Base-by-base conservation (phyloP, 2,329 filamentous ascomycete genomes). In the Ophiostoma perfectum region DNA sequence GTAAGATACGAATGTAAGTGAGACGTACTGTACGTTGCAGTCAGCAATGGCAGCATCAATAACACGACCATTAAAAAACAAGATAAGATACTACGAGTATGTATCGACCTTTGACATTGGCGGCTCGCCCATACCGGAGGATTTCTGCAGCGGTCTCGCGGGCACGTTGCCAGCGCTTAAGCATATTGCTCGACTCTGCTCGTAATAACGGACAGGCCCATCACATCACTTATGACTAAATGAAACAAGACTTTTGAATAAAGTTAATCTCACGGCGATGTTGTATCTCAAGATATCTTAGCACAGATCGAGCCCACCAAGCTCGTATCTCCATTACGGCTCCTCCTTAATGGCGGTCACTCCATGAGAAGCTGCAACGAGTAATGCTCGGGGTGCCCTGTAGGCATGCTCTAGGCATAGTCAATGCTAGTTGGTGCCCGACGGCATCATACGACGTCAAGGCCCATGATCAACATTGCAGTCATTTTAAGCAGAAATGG, bases 301-400 rank as follows among this genome's bases (percentile, higher is more conserved):
- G 27, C 27, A 27, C 27, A 27, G 27, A 27, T 27, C 27, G 27
- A 27, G 27, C 27, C 27, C 27, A 27, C 27, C 27, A 27, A 27
- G 27, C 27, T 27, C 27, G 27, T 27, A 27, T 27, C 27, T 27
- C 27, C 27, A 27, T 27, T 27, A 27, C 27, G 27, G 27, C 27
- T 27, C 27, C 27, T 27, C 27, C 27, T 27, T 27, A 27, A 27
- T 27, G 2, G 27, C 27, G 27, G 27, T 27, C 27, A 27, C 27
- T 27, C 27, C 27, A n/a, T n/a, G n/a, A n/a, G n/a, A n/a, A 27
- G 14, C 45, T 45, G 9, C 42, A 8, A 45, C 42, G 42, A 45
- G 42, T 45, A 55, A 55, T 55, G 49, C 49, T 55, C 49, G 49
- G 49, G 9, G 47, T 52, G 18, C n/a, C 8, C 49, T 55, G 49